Evolutionary conservation across 257 asterid species (phyloP).

Genomic region (Solanum neorickii): DNA sequence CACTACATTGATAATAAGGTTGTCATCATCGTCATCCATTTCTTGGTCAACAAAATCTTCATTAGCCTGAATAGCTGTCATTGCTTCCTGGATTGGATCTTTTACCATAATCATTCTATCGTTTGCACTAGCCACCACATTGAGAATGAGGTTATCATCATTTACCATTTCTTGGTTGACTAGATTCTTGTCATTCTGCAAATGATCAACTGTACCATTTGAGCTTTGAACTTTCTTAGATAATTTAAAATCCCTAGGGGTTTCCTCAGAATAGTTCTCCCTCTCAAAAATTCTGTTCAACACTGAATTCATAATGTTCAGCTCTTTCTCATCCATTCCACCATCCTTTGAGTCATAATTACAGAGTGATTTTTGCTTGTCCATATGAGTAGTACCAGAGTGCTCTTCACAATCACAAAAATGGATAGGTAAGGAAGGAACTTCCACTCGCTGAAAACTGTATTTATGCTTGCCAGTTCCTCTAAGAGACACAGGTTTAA

Average conservation of each 20-base stretch:
- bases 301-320: conserved; percentile 54
- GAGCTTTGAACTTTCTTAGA: conserved; percentile 8
- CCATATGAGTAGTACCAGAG: conserved; percentile 23
- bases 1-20: conserved; percentile 55
- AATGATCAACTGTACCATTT: conserved; percentile 12
- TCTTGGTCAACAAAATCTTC: conserved; percentile 30
- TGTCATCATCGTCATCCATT: conserved; percentile 52
- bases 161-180: conserved; percentile 39
- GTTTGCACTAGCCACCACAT: conserved; percentile 33
- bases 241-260: conserved; percentile 6
- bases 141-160: conserved; percentile 62
- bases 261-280: conserved; percentile 22
- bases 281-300: conserved; percentile 53
- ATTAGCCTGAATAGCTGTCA: conserved; percentile 29
- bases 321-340: conserved; percentile 65
- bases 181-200: conserved; percentile 18
- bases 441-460: conserved; percentile 82
- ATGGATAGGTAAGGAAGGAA: conserved; percentile 59
- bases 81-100: conserved; percentile 20
- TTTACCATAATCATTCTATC: conserved; percentile 17
- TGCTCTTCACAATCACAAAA: conserved; percentile 93
- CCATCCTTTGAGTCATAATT: conserved; percentile 21
- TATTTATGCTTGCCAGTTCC: conserved; percentile 96
- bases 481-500: conserved; percentile 58
- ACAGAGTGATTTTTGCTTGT: conserved; percentile 10